Evolutionary conservation across 2,329 filamentous ascomycete genomes (phyloP), one percentile per base, ranked within the genome.

Genomic region (Bipolaris gigantea): DNA sequence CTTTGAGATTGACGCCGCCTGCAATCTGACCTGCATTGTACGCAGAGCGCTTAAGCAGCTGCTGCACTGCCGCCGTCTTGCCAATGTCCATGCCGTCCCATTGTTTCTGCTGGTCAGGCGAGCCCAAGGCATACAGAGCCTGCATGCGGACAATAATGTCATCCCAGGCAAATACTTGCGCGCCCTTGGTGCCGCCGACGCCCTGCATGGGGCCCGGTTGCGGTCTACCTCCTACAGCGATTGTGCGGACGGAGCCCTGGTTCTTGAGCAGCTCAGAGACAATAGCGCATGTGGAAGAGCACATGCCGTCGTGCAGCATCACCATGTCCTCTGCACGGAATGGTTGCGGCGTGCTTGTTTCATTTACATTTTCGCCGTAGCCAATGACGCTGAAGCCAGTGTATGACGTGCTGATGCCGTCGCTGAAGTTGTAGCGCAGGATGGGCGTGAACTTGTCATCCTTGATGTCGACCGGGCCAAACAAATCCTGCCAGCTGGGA

Each of bases 261-360:
- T 76, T 75, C 18, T 75, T 74, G 64, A 79, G 75, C 4, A 79
- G 64, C 54, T 79, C 77, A n/a, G 70, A 65, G 55, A 76, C 77
- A 54, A 79, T 76, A 36, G 76, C 74, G 64, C 77, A 80, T n/a
- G 77, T 79, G 0, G 71, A 75, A 1, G 75, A 75, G 61, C 77
- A 80, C 70, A 76, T 76, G 51, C 77, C 77, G 48, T 80, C 77
- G 57, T 73, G 69, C 3, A 78, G 59, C 69, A 78, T 71, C 30
- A 77, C 66, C 50, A 78, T 75, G 57, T 78, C 68, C 30, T 74
- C 60, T 1, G 73, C 62, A 27, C 64, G 50, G 56, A 77, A 79
- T 1, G 72, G 71, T 53, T 73, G 70, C 2, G 72, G 65, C 13
- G 66, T 70, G 6, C 47, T 50, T 4, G 63, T 67, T 55, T 72